Base-by-base conservation (phyloP, 1,139 yeast genomes). In the Protomyces macrosporus region DNA sequence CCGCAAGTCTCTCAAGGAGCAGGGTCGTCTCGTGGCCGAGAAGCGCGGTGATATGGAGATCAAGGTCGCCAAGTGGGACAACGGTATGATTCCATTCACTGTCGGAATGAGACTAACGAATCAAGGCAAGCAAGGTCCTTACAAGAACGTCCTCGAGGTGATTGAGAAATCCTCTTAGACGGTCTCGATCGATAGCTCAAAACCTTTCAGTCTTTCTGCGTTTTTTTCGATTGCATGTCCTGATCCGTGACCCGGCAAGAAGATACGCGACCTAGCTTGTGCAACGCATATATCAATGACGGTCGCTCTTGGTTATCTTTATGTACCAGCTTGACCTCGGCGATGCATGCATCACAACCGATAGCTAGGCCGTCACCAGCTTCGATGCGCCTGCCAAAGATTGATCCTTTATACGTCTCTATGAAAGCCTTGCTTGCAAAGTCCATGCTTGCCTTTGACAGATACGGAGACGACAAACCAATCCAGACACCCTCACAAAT, bases 1-100 rank as follows among this genome's bases (percentile, higher is more conserved):
- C 74, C 90, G 98, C 81, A 81, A 83, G 72, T 87, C 97, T 64
- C 84, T 93, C 76, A 93, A 93, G 82, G 86, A 91, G 71, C 97
- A 91, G 73, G 77, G 84, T 76, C 88, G 88, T 77, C 86, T 84
- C 69, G 83, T 81, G 70, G 88, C 86, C 71, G 89, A 87, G 72
- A 82, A 83, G 77, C 88, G 96, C 81, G 87, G 87, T 70, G 68
- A 77, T 71, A 76, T 87, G 70, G 98, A 93, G 74, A 90, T 85
- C 72, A 85, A 84, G 77, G 87, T 82, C 70, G 84, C 88, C 76
- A 83, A 81, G 75, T 82, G 86, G 79, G 86, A 82, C 74, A 82
- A 87, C 71, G 98, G 97, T 75, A 77, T 76, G 70, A 23, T 37
- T 5, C 23, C 6, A 9, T 4, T 33, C 54, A n/a, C 39, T n/a